Evolutionary conservation across 352 stramenopile species (phyloP).

Genomic region (Plasmopara halstedii): DNA sequence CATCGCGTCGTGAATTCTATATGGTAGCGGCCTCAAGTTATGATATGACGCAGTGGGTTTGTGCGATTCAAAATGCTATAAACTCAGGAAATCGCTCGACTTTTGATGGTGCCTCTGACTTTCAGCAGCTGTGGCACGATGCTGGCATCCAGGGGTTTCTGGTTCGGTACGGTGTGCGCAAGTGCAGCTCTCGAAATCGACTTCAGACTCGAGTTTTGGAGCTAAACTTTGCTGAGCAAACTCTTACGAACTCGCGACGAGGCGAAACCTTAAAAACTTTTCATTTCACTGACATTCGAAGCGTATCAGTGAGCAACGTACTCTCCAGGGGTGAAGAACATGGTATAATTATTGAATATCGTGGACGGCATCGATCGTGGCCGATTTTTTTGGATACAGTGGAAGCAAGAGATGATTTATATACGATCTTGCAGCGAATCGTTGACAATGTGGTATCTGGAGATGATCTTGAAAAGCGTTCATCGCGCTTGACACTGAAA

Average conservation of each 20-base stretch:
- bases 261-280: constrained; percentile 72
- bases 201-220: constrained; percentile 80
- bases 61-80: constrained; percentile 73
- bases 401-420: constrained; percentile 65
- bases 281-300: constrained; percentile 60
- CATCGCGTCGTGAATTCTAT: constrained; percentile 51
- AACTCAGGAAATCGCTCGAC: constrained; percentile 69
- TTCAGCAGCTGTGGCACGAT: constrained; percentile 74
- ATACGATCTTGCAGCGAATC: constrained; percentile 65
- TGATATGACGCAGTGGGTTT: constrained; percentile 79
- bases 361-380: constrained; percentile 58
- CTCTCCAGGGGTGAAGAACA: constrained; percentile 47
- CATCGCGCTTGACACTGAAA: constrained; percentile 65
- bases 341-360: constrained; percentile 63
- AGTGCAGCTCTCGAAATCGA: constrained; percentile 67
- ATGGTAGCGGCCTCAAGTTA: constrained; percentile 60
- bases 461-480: constrained; percentile 61
- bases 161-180: constrained; percentile 76
- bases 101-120: constrained; percentile 61
- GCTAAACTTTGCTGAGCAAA: constrained; percentile 83
- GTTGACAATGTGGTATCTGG: constrained; percentile 51
- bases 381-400: constrained; percentile 71
- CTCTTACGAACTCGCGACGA: constrained; percentile 67
- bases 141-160: constrained; percentile 73
- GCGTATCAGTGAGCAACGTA: constrained; percentile 33